Evolutionary conservation across 768 basidiomycete genomes (phyloP).

Genomic region (Agrocybe praecox): DNA sequence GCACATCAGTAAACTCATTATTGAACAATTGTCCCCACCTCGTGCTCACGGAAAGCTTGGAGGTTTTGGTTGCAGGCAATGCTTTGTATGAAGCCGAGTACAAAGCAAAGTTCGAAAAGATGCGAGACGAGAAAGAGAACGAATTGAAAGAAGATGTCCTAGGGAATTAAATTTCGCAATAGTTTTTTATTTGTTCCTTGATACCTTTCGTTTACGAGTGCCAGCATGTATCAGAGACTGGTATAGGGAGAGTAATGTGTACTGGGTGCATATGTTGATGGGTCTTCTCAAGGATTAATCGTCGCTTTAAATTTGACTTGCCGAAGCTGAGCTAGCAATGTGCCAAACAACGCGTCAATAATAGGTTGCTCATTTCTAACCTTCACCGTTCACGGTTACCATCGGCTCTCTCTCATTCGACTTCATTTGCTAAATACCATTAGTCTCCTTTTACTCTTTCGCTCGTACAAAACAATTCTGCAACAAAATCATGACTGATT

Average conservation of each 20-base stretch:
- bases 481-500: slow-evolving; percentile 49
- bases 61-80: slow-evolving; percentile 2
- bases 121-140: not conserved
- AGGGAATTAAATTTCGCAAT: not conserved
- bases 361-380: slow-evolving; percentile 2
- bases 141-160: not conserved
- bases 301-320: no score
- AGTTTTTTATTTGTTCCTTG: no score
- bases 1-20: not conserved
- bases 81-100: slow-evolving; percentile 1
- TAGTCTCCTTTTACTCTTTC: not conserved
- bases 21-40: slow-evolving; percentile 7
- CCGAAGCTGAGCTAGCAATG: not conserved
- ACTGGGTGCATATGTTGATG: no score
- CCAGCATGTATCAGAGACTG: no score
- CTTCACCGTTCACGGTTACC: slow-evolving; percentile 2
- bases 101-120: not conserved
- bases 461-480: not conserved
- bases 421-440: slow-evolving; percentile 1
- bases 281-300: no score
- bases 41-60: not conserved
- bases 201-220: no score
- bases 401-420: not conserved
- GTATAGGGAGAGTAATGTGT: no score
- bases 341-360: slow-evolving; percentile 40